phyloP scores from a whole-genome alignment of 192 early-diverging fungal genomes.

The Coemansia sp. region DNA sequence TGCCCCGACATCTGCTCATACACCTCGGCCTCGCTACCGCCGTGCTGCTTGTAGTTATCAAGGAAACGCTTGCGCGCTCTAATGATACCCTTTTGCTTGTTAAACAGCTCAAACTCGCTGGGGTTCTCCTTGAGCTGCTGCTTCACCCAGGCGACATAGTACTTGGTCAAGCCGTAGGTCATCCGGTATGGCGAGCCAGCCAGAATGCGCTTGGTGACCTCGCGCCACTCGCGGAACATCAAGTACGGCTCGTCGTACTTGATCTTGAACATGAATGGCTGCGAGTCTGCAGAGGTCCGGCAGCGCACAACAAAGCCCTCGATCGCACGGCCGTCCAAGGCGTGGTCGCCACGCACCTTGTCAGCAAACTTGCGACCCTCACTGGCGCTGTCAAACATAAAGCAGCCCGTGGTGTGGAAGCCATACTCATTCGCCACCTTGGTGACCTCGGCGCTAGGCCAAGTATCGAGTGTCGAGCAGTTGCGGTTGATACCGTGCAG shows the following conservation, averaged over 20 bases:
- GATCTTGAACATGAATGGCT: conserved; percentile 81
- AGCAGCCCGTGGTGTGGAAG: conserved; percentile 61
- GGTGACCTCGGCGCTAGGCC: conserved; percentile 65
- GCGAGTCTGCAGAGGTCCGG: conserved; percentile 23
- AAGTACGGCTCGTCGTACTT: conserved; percentile 95
- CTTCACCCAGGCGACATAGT: conserved; percentile 79
- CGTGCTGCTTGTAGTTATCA: conserved; percentile 55
- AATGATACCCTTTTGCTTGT: conserved; percentile 81
- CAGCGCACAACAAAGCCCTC: conserved; percentile 96
- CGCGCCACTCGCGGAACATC: conserved; percentile 97
- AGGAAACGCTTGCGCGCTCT: conserved; percentile 78
- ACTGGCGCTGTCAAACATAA: conserved; percentile 58
- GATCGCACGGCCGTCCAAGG: conserved; percentile 70
- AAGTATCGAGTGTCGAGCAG: conserved; percentile 68
- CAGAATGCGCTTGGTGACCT: conserved; percentile 76
- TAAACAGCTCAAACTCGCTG: conserved; percentile 66
- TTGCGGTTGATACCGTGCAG: conserved; percentile 93
- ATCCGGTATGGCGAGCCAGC: conserved; percentile 48
- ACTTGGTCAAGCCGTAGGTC: conserved; percentile 62
- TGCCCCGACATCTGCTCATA: conserved; percentile 11
- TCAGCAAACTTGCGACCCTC: conserved; percentile 74
- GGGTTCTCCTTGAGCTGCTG: conserved; percentile 63
- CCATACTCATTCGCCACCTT: conserved; percentile 76
- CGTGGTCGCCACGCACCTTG: conserved; percentile 63
- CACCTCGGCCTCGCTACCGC: conserved; percentile 25